Evolutionary conservation across 2,329 filamentous ascomycete species (phyloP).

Genomic region (Paecilomyces fulvus): DNA sequence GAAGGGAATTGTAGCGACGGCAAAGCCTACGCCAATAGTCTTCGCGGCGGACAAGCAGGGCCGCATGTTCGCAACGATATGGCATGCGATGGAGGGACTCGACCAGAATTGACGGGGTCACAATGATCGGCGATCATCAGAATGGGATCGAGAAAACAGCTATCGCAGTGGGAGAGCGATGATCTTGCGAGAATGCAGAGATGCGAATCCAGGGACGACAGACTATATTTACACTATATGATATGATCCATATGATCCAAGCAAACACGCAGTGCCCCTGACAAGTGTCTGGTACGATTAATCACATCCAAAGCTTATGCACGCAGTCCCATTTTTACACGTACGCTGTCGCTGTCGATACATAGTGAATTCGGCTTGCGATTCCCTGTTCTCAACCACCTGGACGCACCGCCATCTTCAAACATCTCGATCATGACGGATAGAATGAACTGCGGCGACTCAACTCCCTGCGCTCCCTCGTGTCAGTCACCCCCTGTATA

Average conservation of each 20-base stretch:
- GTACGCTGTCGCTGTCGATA: too few relatives aligned
- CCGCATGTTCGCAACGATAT: neutral
- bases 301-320: neutral
- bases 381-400: too few relatives aligned
- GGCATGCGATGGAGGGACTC: neutral
- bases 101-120: neutral
- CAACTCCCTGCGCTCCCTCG: too few relatives aligned
- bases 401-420: too few relatives aligned
- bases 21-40: conserved; percentile 10
- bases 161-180: neutral
- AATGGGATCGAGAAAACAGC: neutral
- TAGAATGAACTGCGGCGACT: too few relatives aligned
- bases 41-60: neutral
- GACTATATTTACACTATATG: too few relatives aligned
- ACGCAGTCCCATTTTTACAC: too few relatives aligned
- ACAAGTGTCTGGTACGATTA: neutral
- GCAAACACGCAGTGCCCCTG: neutral
- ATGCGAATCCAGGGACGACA: too few relatives aligned
- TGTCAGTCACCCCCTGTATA: too few relatives aligned
- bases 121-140: neutral
- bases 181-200: neutral
- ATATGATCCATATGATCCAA: too few relatives aligned
- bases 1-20: conserved; percentile 8
- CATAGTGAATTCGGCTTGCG: too few relatives aligned
- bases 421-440: too few relatives aligned